Conservation (phyloP, 495 filamentous ascomycete species). For the Daldinia grandis region DNA sequence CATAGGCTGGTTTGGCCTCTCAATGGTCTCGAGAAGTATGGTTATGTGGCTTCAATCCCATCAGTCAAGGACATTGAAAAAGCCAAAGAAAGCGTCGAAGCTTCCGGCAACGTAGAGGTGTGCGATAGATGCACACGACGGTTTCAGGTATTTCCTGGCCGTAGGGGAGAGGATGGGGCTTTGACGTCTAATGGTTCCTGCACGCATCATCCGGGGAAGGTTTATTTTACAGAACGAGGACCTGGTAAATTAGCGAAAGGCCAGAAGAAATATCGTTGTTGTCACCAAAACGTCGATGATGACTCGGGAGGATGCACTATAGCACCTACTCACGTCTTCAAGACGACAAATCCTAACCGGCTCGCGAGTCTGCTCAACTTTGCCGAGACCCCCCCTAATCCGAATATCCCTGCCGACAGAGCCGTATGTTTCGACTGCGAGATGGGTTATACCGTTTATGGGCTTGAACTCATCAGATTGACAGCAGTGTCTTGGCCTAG, state of each 20-base stretch:
- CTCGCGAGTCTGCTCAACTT: constrained; percentile 84
- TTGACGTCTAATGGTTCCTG: constrained; percentile 80
- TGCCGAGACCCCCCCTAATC: constrained; percentile 72
- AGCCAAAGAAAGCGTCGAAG: constrained; percentile 69
- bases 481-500: constrained; percentile 88
- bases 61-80: constrained; percentile 57
- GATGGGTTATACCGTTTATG: constrained; percentile 91
- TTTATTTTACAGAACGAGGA: constrained; percentile 58
- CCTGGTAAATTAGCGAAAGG: constrained; percentile 53
- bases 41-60: constrained; percentile 75
- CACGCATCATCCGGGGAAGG: constrained; percentile 76
- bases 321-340: constrained; percentile 83
- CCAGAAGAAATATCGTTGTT: constrained; percentile 78
- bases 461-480: constrained; percentile 87
- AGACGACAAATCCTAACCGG: constrained; percentile 75
- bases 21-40: constrained; percentile 66
- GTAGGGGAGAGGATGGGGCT: constrained; percentile 79
- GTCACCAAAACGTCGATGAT: constrained; percentile 72
- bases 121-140: constrained; percentile 87
- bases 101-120: constrained; percentile 77
- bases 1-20: constrained; percentile 66
- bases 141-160: constrained; percentile 92
- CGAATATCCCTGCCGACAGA: constrained; percentile 49
- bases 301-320: constrained; percentile 73
- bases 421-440: constrained; percentile 92